phyloP scores from a whole-genome alignment of 306 rosid species.

The Dicorynia guianensis region DNA sequence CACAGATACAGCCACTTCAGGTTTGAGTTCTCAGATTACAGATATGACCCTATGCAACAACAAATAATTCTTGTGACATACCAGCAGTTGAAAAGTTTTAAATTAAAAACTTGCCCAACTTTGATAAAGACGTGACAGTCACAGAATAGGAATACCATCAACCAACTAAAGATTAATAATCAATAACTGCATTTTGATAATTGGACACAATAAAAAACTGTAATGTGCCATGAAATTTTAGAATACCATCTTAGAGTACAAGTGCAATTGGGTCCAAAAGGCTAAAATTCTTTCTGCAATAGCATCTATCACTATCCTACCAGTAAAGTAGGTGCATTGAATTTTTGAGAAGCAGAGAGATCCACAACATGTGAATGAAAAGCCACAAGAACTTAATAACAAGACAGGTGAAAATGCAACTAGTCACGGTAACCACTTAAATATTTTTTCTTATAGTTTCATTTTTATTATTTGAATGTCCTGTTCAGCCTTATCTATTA shows the following conservation, averaged over 20 bases:
- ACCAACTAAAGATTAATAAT: constrained; percentile 9
- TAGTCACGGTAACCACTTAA: background rate
- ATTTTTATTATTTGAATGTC: background rate
- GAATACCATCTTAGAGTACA: too few species aligned
- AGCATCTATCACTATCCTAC: constrained; percentile 15
- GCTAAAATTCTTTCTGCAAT: too few species aligned
- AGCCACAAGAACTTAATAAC: constrained; percentile 36
- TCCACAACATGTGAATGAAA: constrained; percentile 3
- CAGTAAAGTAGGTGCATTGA: background rate
- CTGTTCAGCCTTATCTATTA: background rate
- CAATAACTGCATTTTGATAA: constrained; percentile 15
- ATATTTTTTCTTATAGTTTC: background rate
- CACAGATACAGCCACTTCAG: background rate
- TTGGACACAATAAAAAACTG: background rate
- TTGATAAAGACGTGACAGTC: background rate
- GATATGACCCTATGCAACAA: background rate
- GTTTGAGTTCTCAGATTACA: background rate
- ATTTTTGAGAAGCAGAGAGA: constrained; percentile 9
- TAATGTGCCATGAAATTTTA: too few species aligned
- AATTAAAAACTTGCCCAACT: background rate
- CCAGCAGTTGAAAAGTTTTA: background rate
- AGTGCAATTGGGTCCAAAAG: background rate
- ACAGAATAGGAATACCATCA: background rate
- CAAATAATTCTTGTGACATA: background rate
- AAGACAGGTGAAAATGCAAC: constrained; percentile 10